Percentiles rank a stretch among this genome's conserved stretches.
Conservation (phyloP, 495 filamentous ascomycete species). For the Hypoxylon intermedium region DNA sequence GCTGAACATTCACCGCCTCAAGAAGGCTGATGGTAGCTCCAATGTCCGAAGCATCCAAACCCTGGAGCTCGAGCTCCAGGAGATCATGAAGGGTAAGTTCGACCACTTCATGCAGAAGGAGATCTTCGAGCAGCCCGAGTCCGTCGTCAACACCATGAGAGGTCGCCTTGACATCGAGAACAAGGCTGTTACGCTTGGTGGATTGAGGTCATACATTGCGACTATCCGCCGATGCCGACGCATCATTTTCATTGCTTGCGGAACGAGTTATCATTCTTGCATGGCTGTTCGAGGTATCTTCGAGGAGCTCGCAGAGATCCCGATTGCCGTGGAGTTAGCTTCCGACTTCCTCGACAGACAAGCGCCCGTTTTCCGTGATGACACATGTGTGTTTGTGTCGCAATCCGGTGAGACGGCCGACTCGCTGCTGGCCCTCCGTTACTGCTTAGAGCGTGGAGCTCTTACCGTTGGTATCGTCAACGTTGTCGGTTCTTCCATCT, state of each 20-base stretch:
- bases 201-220: conserved; percentile 90
- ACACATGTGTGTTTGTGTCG: conserved; percentile 98
- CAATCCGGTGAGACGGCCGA: conserved; percentile 99
- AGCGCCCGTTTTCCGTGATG: conserved; percentile 98
- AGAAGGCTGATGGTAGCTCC: conserved; percentile 93
- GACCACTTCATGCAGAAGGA: conserved; percentile 99
- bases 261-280: conserved; percentile 97
- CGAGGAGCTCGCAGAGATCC: conserved; percentile 97
- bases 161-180: conserved; percentile 92
- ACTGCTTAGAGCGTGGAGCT: conserved; percentile 96
- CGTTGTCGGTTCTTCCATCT: conserved; percentile 97
- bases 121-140: conserved; percentile 99
- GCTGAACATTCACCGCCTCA: conserved; percentile 96
- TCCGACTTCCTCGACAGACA: conserved; percentile 98
- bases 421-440: conserved; percentile 93
- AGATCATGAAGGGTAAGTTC: conserved; percentile 99
- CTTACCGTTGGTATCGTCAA: conserved; percentile 98
- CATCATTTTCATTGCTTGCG: conserved; percentile 98
- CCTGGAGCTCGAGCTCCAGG: conserved; percentile 95
- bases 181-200: conserved; percentile 93
- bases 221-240: conserved; percentile 95
- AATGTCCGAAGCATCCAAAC: conserved; percentile 98
- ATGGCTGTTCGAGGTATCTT: conserved; percentile 99
- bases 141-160: conserved; percentile 99
- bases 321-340: conserved; percentile 93